These are phyloP conservation scores for Starmerella stigmatis DNA, from an alignment of 805 yeast genomes.

Conservation along the genomic window DNA sequence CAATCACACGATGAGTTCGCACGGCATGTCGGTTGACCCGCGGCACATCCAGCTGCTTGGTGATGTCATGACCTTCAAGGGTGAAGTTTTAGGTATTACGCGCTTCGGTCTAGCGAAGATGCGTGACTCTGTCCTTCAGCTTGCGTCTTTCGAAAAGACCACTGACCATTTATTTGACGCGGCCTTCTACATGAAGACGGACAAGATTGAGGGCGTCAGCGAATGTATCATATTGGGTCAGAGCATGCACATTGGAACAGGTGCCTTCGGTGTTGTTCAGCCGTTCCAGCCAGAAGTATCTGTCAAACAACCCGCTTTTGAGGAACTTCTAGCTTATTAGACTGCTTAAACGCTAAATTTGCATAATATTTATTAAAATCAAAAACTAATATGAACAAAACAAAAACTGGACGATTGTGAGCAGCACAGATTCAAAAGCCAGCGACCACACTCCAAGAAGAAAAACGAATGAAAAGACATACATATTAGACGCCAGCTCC, in stretches of 20 bases:
- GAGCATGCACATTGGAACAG: slow-evolving; percentile 96
- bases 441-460: no score
- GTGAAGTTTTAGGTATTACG: slow-evolving; percentile 95
- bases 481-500: no score
- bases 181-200: slow-evolving; percentile 93
- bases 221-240: slow-evolving; percentile 97
- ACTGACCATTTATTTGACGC: slow-evolving; percentile 98
- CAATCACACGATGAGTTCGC: slow-evolving; percentile 95
- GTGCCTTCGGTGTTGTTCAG: slow-evolving; percentile 67
- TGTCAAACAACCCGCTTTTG: slow-evolving; percentile 23
- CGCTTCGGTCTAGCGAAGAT: slow-evolving; percentile 95
- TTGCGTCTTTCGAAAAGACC: slow-evolving; percentile 96
- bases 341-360: background rate
- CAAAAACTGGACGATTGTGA: no score
- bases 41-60: slow-evolving; percentile 96
- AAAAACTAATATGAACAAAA: background rate
- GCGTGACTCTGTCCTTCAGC: slow-evolving; percentile 94
- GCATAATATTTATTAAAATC: background rate
- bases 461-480: no score
- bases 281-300: slow-evolving; percentile 26
- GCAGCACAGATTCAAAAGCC: no score
- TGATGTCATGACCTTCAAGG: slow-evolving; percentile 98
- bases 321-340: slow-evolving; percentile 11
- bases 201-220: slow-evolving; percentile 91
- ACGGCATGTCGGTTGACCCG: slow-evolving; percentile 99